Evolutionary conservation across 768 basidiomycete genomes (phyloP).

Genomic region (Sporobolomyces pararoseus): DNA sequence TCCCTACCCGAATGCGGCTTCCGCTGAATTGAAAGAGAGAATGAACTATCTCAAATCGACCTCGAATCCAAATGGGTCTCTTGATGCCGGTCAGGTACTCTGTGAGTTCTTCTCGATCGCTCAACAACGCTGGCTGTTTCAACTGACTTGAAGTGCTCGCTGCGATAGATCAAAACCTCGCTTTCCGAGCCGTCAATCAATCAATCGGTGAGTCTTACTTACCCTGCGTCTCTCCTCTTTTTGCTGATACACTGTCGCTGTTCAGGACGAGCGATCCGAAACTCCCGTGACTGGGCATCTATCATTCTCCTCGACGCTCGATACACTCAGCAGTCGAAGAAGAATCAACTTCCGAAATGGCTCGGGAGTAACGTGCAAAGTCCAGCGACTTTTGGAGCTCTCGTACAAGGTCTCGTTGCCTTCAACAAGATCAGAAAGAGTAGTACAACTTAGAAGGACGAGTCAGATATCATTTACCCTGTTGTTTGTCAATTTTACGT

Average conservation of each 20-base stretch:
- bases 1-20: slow-evolving; percentile 88
- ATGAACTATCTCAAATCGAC: slow-evolving; percentile 77
- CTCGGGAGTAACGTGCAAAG: slow-evolving; percentile 64
- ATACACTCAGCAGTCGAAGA: slow-evolving; percentile 66
- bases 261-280: slow-evolving; percentile 85
- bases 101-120: slow-evolving; percentile 57
- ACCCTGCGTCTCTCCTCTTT: no score
- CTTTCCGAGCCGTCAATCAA: slow-evolving; percentile 75
- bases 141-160: no score
- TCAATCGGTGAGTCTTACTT: slow-evolving; percentile 70
- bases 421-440: slow-evolving; percentile 17
- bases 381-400: slow-evolving; percentile 66
- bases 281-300: slow-evolving; percentile 84
- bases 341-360: slow-evolving; percentile 83
- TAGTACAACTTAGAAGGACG: no score
- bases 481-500: no score
- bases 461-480: no score
- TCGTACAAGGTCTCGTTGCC: slow-evolving; percentile 59
- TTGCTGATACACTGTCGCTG: no score
- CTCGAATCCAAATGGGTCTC: slow-evolving; percentile 52
- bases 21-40: slow-evolving; percentile 82
- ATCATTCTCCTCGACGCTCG: slow-evolving; percentile 81
- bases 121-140: no score
- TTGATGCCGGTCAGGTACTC: slow-evolving; percentile 72
- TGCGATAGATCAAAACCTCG: slow-evolving; percentile 48